A percentile compares a stretch with the other conserved stretches of the same genome.
Evolutionary conservation across 495 filamentous ascomycete species (phyloP).

Genomic region (Pseudevernia furfuracea): DNA sequence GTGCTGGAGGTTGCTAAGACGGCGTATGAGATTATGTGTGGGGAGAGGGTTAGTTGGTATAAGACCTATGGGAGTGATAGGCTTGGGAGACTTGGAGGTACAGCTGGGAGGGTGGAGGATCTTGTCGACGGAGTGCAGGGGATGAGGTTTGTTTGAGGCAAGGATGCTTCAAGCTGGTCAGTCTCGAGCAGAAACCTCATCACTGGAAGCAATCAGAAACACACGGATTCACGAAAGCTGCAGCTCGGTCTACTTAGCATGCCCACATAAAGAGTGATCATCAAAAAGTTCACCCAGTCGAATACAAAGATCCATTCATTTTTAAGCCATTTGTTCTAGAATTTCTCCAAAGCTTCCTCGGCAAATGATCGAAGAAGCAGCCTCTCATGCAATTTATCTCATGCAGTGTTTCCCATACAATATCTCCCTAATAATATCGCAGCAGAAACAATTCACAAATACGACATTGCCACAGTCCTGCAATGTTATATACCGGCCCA

Average conservation of each 20-base stretch:
- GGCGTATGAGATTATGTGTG: slow-evolving; percentile 17
- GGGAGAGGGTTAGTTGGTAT: slow-evolving; percentile 12
- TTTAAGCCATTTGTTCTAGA: no score
- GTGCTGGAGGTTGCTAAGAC: slow-evolving; percentile 12
- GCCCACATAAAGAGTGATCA: no score
- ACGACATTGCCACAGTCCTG: no score
- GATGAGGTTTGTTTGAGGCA: not conserved
- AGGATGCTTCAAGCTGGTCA: not conserved
- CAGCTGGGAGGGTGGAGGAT: not conserved
- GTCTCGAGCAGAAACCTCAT: not conserved
- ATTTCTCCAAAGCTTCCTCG: no score
- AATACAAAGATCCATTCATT: no score
- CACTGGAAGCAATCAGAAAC: not conserved
- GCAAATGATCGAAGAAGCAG: no score
- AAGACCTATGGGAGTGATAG: not conserved
- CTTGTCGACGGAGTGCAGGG: not conserved
- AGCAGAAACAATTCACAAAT: no score
- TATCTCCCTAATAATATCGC: no score
- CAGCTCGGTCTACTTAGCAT: not conserved
- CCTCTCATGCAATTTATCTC: no score
- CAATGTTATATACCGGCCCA: no score
- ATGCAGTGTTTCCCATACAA: no score
- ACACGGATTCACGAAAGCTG: not conserved
- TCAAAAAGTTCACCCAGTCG: no score
- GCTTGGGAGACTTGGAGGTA: not conserved